A percentile compares a stretch with the other conserved stretches of the same genome.
These are phyloP conservation scores for Globisporangium nagaii DNA, from an alignment of 352 stramenopile species.

Conservation along the genomic window DNA sequence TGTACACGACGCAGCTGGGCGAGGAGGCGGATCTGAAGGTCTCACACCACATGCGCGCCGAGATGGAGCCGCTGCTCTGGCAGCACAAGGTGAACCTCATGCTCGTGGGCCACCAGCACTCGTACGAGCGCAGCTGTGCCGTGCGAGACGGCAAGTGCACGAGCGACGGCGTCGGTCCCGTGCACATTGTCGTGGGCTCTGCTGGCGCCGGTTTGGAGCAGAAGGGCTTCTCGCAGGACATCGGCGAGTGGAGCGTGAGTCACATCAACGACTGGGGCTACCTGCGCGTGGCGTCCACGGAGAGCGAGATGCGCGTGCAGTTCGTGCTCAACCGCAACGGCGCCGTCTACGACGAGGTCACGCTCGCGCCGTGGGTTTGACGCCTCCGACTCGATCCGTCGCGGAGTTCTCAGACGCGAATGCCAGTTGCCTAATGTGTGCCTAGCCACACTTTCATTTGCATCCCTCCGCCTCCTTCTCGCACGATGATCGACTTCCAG, in stretches of 20 bases:
- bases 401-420: too few species aligned
- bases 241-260: conserved; percentile 77
- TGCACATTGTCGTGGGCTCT: conserved; percentile 87
- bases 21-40: conserved; percentile 68
- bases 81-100: conserved; percentile 88
- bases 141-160: conserved; percentile 71
- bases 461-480: too few species aligned
- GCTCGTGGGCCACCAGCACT: conserved; percentile 90
- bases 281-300: conserved; percentile 53
- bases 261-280: conserved; percentile 80
- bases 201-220: conserved; percentile 71
- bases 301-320: conserved; percentile 62
- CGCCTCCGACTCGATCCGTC: too few species aligned
- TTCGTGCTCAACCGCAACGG: conserved; percentile 82
- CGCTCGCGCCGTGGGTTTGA: conserved; percentile 49
- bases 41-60: conserved; percentile 69
- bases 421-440: too few species aligned
- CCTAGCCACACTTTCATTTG: too few species aligned
- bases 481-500: too few species aligned
- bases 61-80: conserved; percentile 89
- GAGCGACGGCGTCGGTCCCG: conserved; percentile 53
- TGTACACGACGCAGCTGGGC: conserved; percentile 83
- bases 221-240: conserved; percentile 51
- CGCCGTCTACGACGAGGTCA: conserved; percentile 72
- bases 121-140: conserved; percentile 88